phyloP scores from a whole-genome alignment of 2,329 filamentous ascomycete species.

The Ceratocystiopsis minuta region DNA sequence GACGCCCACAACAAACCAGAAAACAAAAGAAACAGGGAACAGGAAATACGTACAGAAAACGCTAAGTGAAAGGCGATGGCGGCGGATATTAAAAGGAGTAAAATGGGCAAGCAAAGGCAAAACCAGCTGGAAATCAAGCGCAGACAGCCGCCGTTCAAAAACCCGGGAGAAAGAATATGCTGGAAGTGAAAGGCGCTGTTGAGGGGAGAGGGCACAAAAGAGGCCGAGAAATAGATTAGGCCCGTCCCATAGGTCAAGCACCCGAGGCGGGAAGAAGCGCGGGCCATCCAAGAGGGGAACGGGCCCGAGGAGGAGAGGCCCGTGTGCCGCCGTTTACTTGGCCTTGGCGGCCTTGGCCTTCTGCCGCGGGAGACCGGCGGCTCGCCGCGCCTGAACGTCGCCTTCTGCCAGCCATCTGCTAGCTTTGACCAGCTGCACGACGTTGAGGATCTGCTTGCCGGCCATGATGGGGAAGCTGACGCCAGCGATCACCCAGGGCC shows the following conservation, averaged over 20 bases:
- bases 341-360: background rate
- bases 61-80: background rate
- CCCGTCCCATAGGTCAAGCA: background rate
- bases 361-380: constrained; percentile 30
- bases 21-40: background rate
- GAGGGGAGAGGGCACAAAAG: background rate
- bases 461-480: constrained; percentile 76
- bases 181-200: background rate
- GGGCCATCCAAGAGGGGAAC: no score
- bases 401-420: constrained; percentile 84
- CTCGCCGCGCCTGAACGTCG: constrained; percentile 50
- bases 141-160: background rate
- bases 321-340: constrained; percentile 17
- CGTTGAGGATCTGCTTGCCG: constrained; percentile 83
- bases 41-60: background rate
- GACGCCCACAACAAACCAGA: background rate
- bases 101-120: no score
- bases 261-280: background rate
- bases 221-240: background rate
- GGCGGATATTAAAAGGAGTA: background rate
- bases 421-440: constrained; percentile 85
- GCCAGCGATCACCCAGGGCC: constrained; percentile 65
- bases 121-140: no score
- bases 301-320: background rate
- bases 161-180: background rate